These are phyloP conservation scores for Digitaria exilis DNA, from an alignment of 202 grass and related monocot genomes.

Conservation along the genomic window DNA sequence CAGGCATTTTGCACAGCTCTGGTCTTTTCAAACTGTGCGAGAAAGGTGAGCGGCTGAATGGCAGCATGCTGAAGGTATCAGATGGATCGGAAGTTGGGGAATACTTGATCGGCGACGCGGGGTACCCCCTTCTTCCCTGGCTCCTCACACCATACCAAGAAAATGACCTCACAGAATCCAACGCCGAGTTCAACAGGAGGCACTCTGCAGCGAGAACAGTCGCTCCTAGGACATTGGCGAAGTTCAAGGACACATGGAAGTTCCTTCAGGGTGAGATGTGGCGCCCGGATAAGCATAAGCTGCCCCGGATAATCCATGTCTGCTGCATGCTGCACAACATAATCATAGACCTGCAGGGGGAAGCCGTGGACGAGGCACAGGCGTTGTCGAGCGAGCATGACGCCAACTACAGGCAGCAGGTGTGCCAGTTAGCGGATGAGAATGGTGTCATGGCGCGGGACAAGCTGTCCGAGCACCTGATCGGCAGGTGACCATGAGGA, in stretches of 20 bases:
- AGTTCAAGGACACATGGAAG: conserved; percentile 88
- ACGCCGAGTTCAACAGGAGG: conserved; percentile 67
- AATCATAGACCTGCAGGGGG: conserved; percentile 61
- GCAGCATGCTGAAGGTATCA: conserved; percentile 46
- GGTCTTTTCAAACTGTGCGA: conserved; percentile 79
- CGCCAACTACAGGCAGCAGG: conserved; percentile 64
- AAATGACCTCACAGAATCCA: conserved; percentile 46
- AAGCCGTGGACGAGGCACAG: conserved; percentile 28
- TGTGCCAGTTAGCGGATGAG: conserved; percentile 62
- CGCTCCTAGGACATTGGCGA: conserved; percentile 59
- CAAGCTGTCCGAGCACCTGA: conserved; percentile 59
- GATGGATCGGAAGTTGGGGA: conserved; percentile 66
- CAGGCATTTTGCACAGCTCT: conserved; percentile 67
- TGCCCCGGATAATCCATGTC: conserved; percentile 88
- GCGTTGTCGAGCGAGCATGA: conserved; percentile 55
- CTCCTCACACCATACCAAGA: conserved; percentile 78
- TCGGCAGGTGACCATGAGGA: conserved; percentile 15
- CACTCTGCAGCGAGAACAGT: conserved; percentile 49
- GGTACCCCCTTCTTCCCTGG: conserved; percentile 83
- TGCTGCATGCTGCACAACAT: conserved; percentile 90
- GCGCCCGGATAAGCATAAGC: conserved; percentile 80
- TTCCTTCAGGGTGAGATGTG: conserved; percentile 93
- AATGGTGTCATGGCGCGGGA: conserved; percentile 62
- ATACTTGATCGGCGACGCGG: conserved; percentile 77
- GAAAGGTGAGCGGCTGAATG: conserved; percentile 67